Percentiles rank a stretch among this genome's conserved stretches.
phyloP scores from a whole-genome alignment of 768 basidiomycete genomes.

The Lactarius akahatsu region DNA sequence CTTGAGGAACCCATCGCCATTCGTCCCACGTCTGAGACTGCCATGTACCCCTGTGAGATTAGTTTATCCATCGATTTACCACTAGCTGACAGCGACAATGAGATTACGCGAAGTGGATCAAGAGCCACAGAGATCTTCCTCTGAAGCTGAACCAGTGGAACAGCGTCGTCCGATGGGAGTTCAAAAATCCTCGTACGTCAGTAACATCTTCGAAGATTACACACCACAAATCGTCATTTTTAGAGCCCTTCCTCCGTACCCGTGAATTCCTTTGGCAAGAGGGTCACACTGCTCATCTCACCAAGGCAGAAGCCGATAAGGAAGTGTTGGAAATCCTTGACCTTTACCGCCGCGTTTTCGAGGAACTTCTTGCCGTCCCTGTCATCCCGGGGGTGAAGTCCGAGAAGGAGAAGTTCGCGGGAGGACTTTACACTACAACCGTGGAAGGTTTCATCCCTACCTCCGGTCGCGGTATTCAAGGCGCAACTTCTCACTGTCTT shows the following conservation, averaged over 20 bases:
- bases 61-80: slow-evolving; percentile 4
- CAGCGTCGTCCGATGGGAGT: slow-evolving; percentile 99
- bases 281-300: slow-evolving; percentile 94
- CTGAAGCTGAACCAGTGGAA: slow-evolving; percentile 99
- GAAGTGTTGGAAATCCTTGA: slow-evolving; percentile 95
- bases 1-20: slow-evolving; percentile 98
- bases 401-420: slow-evolving; percentile 99
- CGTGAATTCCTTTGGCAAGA: slow-evolving; percentile 99
- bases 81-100: not conserved
- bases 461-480: slow-evolving; percentile 96
- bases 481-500: slow-evolving; percentile 94
- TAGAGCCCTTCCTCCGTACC: slow-evolving; percentile 97
- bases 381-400: slow-evolving; percentile 97
- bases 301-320: slow-evolving; percentile 82
- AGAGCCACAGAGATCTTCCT: slow-evolving; percentile 94
- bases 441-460: slow-evolving; percentile 98
- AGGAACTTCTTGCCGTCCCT: slow-evolving; percentile 95
- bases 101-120: slow-evolving; percentile 99
- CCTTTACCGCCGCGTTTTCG: slow-evolving; percentile 92
- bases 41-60: slow-evolving; percentile 94
- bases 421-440: slow-evolving; percentile 96
- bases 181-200: slow-evolving; percentile 91
- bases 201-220: not conserved
- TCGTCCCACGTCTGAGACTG: slow-evolving; percentile 96
- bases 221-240: slow-evolving; percentile 1